Conservation (phyloP, 73 alveolate genomes). For the Breviolum minutum region DNA sequence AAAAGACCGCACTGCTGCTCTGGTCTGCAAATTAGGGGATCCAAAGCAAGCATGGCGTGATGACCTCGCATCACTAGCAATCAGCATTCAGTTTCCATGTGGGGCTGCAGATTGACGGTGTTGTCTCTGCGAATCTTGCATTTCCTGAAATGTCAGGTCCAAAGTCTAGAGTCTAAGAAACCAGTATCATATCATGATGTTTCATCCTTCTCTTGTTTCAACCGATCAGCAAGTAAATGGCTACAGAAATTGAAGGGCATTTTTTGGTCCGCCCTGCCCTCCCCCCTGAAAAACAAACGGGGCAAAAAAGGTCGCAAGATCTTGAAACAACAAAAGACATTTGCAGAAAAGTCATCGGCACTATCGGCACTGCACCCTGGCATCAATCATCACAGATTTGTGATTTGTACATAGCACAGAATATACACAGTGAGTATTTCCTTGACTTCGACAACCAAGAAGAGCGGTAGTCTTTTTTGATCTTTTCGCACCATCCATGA, state of each 20-base stretch:
- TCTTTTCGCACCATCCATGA: too few relatives aligned
- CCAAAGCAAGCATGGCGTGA: neutral
- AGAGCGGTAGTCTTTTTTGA: too few relatives aligned
- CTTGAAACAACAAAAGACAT: neutral
- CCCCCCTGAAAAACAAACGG: neutral
- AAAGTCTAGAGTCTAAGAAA: neutral
- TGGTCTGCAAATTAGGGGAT: too few relatives aligned
- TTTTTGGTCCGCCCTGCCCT: constrained; percentile 33
- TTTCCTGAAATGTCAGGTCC: too few relatives aligned
- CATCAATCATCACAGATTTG: too few relatives aligned
- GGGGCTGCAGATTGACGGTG: neutral
- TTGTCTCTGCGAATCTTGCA: neutral
- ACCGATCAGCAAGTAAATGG: neutral
- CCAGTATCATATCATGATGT: neutral
- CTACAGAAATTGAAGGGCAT: neutral
- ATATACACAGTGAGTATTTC: too few relatives aligned
- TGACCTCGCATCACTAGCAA: neutral
- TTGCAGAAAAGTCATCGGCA: too few relatives aligned
- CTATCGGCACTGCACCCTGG: too few relatives aligned
- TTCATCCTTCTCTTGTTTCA: neutral
- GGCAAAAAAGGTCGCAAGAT: neutral
- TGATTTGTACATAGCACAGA: too few relatives aligned
- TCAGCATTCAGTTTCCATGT: neutral
- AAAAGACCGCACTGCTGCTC: too few relatives aligned
- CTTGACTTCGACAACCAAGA: too few relatives aligned